Conservation (phyloP, 305 asterid species). For the Plantago rigida region DNA sequence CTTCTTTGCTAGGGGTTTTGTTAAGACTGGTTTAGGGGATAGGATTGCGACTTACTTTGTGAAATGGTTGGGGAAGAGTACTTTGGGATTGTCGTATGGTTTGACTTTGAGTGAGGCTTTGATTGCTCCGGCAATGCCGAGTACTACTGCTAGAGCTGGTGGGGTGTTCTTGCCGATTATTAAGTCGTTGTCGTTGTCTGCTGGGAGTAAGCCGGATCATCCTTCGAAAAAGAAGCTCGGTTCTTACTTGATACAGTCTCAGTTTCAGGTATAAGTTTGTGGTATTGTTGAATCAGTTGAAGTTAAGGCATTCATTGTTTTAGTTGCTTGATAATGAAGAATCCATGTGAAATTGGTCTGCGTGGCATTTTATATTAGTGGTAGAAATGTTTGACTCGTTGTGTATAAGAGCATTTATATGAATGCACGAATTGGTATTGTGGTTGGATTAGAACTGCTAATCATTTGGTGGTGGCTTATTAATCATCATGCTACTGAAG, state of each 20-base stretch:
- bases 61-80: conserved; percentile 85
- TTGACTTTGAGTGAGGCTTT: conserved; percentile 81
- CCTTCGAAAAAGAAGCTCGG: conserved; percentile 76
- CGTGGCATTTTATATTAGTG: not conserved
- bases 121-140: conserved; percentile 98
- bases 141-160: conserved; percentile 96
- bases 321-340: no score
- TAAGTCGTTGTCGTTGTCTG: conserved; percentile 68
- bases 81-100: conserved; percentile 87
- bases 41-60: conserved; percentile 86
- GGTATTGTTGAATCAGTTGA: not conserved
- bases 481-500: no score
- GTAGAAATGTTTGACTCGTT: not conserved
- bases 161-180: conserved; percentile 89
- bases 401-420: not conserved
- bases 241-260: conserved; percentile 72
- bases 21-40: conserved; percentile 82
- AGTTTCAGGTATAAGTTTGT: conserved; percentile 63
- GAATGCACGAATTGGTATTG: not conserved
- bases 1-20: conserved; percentile 86
- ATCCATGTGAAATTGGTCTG: no score
- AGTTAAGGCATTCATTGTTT: no score
- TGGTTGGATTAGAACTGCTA: not conserved
- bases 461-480: not conserved
- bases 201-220: conserved; percentile 73